Evolutionary conservation across 257 asterid genomes (phyloP).

Genomic region (Fraxinus americana): DNA sequence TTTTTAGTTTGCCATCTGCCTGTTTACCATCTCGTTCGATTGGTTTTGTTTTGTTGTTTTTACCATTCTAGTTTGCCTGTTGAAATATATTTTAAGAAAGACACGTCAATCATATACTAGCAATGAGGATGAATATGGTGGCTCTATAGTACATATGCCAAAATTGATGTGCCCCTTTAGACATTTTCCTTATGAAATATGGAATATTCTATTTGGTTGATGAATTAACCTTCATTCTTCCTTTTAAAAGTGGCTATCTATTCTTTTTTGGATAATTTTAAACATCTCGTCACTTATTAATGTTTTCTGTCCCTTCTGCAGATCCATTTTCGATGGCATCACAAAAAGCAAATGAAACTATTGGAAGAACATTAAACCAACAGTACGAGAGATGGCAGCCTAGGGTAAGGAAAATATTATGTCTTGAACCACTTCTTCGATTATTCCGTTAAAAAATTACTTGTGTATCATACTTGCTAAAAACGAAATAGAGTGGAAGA

Average conservation of each 20-base stretch:
- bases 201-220: neutral
- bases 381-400: conserved; percentile 78
- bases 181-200: neutral
- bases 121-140: neutral
- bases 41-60: neutral
- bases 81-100: neutral
- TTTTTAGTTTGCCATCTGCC: neutral
- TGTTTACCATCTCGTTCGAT: neutral
- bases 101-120: neutral
- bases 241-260: neutral
- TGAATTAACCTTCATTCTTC: neutral
- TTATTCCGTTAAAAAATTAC: neutral
- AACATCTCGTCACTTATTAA: neutral
- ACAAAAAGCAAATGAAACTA: conserved; percentile 53
- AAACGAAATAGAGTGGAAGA: conserved; percentile 1
- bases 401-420: conserved; percentile 53
- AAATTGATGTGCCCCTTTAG: neutral
- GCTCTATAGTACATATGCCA: neutral
- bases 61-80: neutral
- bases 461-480: conserved; percentile 11
- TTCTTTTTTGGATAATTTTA: neutral
- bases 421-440: neutral
- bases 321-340: conserved; percentile 81
- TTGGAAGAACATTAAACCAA: conserved; percentile 56
- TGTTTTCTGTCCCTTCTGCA: conserved; percentile 25